phyloP scores from a whole-genome alignment of 176 grass and related monocot genomes.

The Avena atlantica region DNA sequence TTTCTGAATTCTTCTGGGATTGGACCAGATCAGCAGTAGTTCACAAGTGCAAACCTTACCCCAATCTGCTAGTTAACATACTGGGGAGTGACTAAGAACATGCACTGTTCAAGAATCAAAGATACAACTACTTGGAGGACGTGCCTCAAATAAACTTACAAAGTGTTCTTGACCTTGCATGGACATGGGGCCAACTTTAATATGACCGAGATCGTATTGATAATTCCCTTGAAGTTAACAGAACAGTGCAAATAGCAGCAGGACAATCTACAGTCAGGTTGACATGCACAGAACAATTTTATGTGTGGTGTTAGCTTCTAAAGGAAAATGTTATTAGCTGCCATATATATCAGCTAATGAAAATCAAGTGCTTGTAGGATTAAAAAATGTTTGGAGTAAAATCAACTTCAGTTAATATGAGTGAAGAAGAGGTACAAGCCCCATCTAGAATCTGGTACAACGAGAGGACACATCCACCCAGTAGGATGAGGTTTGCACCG shows the following conservation, averaged over 20 bases:
- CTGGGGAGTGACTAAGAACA: not conserved
- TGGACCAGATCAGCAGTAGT: conserved; percentile 20
- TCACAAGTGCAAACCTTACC: conserved; percentile 13
- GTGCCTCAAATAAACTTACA: not conserved
- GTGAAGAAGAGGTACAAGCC: not conserved
- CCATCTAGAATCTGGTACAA: conserved; percentile 18
- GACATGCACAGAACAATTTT: conserved; percentile 27
- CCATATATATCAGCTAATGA: not conserved
- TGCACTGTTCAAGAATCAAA: not conserved
- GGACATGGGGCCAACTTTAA: conserved; percentile 11
- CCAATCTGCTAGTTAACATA: not conserved
- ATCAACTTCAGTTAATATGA: conserved; percentile 12
- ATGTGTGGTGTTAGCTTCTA: conserved; percentile 29
- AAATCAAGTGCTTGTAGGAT: not conserved
- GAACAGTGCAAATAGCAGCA: conserved; percentile 10
- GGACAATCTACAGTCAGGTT: conserved; percentile 27
- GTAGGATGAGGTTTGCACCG: not conserved
- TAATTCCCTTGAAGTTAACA: not conserved
- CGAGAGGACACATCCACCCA: not conserved
- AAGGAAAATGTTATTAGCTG: conserved; percentile 31
- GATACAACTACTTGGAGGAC: conserved; percentile 12
- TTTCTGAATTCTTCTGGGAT: conserved; percentile 21
- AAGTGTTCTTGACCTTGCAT: not conserved
- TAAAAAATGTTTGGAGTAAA: not conserved
- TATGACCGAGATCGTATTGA: not conserved